Conservation (phyloP, 139 green algal species). For the Micromonas commoda region DNA sequence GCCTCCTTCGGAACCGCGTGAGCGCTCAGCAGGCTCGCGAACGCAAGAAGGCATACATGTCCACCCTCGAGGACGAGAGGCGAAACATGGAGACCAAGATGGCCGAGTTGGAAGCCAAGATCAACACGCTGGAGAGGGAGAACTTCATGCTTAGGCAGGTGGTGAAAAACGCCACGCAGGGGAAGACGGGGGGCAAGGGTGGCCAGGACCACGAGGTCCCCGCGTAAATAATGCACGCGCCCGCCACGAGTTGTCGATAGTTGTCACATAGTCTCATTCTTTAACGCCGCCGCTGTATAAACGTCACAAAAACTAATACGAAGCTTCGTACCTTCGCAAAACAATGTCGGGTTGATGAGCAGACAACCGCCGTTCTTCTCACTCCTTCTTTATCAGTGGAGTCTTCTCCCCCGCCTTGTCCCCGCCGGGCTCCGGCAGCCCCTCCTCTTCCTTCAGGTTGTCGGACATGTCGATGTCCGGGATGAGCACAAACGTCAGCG, state of each 20-base stretch:
- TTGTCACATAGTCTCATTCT: too few species aligned
- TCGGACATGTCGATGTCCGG: slow-evolving; percentile 18
- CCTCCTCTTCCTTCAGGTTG: background rate
- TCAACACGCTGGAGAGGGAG: slow-evolving; percentile 42
- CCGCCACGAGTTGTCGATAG: too few species aligned
- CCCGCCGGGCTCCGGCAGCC: background rate
- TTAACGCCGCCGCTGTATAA: too few species aligned
- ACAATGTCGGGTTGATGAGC: too few species aligned
- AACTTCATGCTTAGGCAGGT: slow-evolving; percentile 48
- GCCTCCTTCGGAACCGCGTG: slow-evolving; percentile 74
- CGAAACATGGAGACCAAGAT: slow-evolving; percentile 24
- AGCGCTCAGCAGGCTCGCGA: slow-evolving; percentile 77
- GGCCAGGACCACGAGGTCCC: too few species aligned
- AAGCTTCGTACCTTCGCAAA: too few species aligned
- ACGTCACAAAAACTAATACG: too few species aligned
- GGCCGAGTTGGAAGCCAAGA: slow-evolving; percentile 25
- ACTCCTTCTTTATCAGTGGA: background rate
- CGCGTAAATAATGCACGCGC: too few species aligned
- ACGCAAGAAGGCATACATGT: slow-evolving; percentile 73
- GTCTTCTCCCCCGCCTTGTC: background rate
- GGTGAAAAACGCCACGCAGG: slow-evolving; percentile 24
- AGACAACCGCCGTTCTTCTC: too few species aligned
- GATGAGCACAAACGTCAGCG: slow-evolving; percentile 20
- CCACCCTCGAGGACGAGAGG: slow-evolving; percentile 47
- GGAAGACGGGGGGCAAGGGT: too few species aligned